Evolutionary conservation across 805 yeast genomes (phyloP), one percentile per base, ranked within the genome.

Genomic region (Wickerhamomyces hampshirensis): DNA sequence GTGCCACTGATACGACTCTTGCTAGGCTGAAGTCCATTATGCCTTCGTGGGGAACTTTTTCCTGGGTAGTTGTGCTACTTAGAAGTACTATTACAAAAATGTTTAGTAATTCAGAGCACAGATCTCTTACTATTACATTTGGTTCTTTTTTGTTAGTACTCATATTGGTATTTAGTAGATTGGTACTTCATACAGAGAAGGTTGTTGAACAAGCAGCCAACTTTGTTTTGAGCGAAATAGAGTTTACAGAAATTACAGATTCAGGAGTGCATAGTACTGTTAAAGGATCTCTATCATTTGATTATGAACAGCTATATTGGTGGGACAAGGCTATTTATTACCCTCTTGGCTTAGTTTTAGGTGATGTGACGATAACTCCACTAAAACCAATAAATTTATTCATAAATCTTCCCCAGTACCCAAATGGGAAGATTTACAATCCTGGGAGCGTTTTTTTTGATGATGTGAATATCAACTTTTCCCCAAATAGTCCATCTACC

Each of bases 271-370:
- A 23, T 5, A 32, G 43, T 6, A 27, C 16, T 16, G 32, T 46
- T 6, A 26, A 38, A 5, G 41, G 40, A 4, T 21, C 42, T 1
- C 18, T 50, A 17, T 23, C 32, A 7, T 42, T 49, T 35, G 44
- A 53, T 17, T 53, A 51, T 34, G 29, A 46, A 1, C 28, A 33
- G 6, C 34, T 43, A 6, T 13, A 31, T 14, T 40, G 42, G 43
- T 37, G 40, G 30, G 30, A 30, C 18, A 38, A 31, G 23, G 7
- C 16, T 1, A 7, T 47, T 5, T 39, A 33, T 37, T 26, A 30
- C n/a, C 45, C 50, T 0, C 6, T 38, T 3, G 17, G 35, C 8
- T 16, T 30, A 3, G 1, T 34, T 4, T 5, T 48, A 13, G 48
- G 49, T 2, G 12, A 11, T 2, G 34, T 41, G 2, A 14, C 18